A percentile compares a stretch with the other conserved stretches of the same genome.
These are phyloP conservation scores for Didymosphaeria variabile DNA, from an alignment of 2,329 filamentous ascomycete species.

Conservation along the genomic window DNA sequence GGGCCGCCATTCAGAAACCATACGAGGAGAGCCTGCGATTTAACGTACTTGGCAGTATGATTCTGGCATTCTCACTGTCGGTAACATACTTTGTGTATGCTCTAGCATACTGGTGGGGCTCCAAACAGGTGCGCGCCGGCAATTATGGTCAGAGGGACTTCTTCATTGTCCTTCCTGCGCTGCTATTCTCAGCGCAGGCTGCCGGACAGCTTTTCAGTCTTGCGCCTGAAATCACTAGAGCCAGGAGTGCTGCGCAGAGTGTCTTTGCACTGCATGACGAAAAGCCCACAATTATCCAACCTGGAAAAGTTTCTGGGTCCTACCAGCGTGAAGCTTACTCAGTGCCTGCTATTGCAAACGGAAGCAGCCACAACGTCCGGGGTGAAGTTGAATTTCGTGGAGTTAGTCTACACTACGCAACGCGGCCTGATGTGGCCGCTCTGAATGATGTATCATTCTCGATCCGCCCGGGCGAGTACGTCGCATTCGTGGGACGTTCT, in stretches of 20 bases:
- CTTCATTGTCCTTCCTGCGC: slow-evolving; percentile 57
- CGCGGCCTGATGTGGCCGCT: slow-evolving; percentile 39
- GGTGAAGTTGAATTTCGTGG: slow-evolving; percentile 46
- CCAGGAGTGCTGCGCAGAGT: slow-evolving; percentile 55
- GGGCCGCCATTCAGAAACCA: slow-evolving; percentile 48
- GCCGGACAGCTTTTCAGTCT: slow-evolving; percentile 58
- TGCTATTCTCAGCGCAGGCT: slow-evolving; percentile 58
- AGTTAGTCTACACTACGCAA: slow-evolving; percentile 45
- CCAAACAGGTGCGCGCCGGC: slow-evolving; percentile 55
- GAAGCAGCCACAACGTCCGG: slow-evolving; percentile 11
- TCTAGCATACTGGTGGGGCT: slow-evolving; percentile 60
- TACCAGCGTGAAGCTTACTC: slow-evolving; percentile 3
- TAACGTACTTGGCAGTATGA: slow-evolving; percentile 51
- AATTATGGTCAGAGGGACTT: slow-evolving; percentile 53
- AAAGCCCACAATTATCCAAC: slow-evolving; percentile 49
- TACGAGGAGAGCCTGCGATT: slow-evolving; percentile 53
- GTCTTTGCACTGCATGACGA: slow-evolving; percentile 55
- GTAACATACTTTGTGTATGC: slow-evolving; percentile 60
- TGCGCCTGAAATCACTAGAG: slow-evolving; percentile 56
- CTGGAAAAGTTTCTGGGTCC: background rate
- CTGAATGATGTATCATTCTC: slow-evolving; percentile 52
- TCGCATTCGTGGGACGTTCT: slow-evolving; percentile 55
- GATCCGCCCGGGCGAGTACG: slow-evolving; percentile 49
- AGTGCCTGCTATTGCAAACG: background rate
- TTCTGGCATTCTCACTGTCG: slow-evolving; percentile 56